These are phyloP conservation scores for Gnomoniopsis smithogilvyi DNA, from an alignment of 2,329 filamentous ascomycete genomes.

Conservation along the genomic window DNA sequence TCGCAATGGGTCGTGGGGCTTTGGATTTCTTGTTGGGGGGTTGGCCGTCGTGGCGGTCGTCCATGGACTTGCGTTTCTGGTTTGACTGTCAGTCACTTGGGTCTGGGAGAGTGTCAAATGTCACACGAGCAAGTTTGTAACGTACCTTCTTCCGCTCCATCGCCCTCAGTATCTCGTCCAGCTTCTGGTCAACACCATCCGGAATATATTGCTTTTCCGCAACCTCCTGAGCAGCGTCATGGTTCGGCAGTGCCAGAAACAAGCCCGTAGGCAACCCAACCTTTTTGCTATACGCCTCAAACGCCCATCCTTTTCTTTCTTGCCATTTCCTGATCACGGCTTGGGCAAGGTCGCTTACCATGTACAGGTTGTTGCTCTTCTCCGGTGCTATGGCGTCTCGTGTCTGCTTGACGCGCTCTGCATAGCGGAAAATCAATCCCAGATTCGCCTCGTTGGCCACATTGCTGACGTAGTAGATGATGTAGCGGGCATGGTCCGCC, in stretches of 20 bases:
- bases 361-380: constrained; percentile 73
- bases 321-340: constrained; percentile 80
- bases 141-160: constrained; percentile 71
- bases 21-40: constrained; percentile 38
- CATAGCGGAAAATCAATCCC: constrained; percentile 84
- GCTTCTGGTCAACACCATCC: constrained; percentile 68
- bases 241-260: constrained; percentile 71
- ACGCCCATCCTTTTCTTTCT: constrained; percentile 79
- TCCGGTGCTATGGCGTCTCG: constrained; percentile 70
- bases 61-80: constrained; percentile 56
- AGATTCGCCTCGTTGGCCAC: constrained; percentile 86
- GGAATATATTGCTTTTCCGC: constrained; percentile 83
- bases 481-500: constrained; percentile 80
- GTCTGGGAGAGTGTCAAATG: too few relatives aligned
- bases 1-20: constrained; percentile 21
- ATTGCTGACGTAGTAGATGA: constrained; percentile 81
- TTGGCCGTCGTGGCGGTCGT: constrained; percentile 46
- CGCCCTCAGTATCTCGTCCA: constrained; percentile 65
- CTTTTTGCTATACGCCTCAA: constrained; percentile 80
- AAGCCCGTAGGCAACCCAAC: constrained; percentile 76
- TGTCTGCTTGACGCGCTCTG: constrained; percentile 88
- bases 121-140: not conserved
- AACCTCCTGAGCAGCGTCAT: constrained; percentile 77
- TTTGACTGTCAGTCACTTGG: not conserved
- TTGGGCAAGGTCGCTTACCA: constrained; percentile 83